Evolutionary conservation across 1,284 basidiomycete genomes (phyloP), one percentile per base, ranked within the genome.

Genomic region (Cryptococcus floricola): DNA sequence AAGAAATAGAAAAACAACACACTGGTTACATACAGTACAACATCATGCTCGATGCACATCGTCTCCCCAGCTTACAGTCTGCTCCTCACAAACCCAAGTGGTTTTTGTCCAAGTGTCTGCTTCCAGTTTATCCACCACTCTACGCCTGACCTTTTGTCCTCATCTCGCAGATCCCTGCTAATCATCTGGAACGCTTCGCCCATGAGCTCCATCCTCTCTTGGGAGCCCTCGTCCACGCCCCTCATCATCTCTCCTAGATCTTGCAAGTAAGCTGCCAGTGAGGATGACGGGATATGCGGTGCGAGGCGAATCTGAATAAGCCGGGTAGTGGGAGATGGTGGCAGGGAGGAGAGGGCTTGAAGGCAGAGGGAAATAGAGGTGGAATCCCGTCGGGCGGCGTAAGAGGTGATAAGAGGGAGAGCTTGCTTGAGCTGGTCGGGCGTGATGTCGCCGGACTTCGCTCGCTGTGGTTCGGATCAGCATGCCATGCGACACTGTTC

Each of bases 51-150:
- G 23, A 16, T 42, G 31, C 41, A 42, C 6, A n/a, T 42, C 18
- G 39, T 41, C 39, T 13, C n/a, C n/a, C 39, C 16, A 37, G 9
- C n/a, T 49, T n/a, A 52, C 13, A 58, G 23, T 37, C 57, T 38
- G 43, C 57, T 58, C 27, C 50, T 50, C 9, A 53, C 12, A 44
- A 55, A 38, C 5, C 53, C 54, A 6, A 34, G 9, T n/a, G 49
- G 43, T 14, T n/a, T 39, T 34, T 39, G 3, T 46, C 55, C 59
- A 28, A 60, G 52, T 19, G 46, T 45, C 43, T 52, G 37, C 58
- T 58, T 60, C 60, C 64, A 65, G 18, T 50, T 52, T 13, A 64
- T 48, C 71, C 71, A 73, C 71, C 71, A 73, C 10, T 66, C 66
- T 13, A 70, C 63, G 1, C 67, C 71, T 18, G 52, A 25, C 39